Evolutionary conservation across 176 grass and related monocot genomes (phyloP).

Genomic region (Triticum urartu): DNA sequence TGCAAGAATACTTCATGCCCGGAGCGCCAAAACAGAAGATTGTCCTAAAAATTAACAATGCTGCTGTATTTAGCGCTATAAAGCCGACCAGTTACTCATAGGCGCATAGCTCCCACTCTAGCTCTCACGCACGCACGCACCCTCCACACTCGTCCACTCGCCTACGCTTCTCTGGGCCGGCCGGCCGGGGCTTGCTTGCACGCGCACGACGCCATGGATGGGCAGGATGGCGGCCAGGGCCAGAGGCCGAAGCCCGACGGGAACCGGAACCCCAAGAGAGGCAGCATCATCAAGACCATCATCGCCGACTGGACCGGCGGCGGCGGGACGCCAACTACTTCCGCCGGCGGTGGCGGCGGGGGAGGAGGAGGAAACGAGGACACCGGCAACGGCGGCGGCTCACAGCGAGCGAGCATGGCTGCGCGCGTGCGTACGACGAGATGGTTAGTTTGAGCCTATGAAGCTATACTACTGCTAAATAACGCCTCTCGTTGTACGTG

Average conservation of each 20-base stretch:
- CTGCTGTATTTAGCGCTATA: not conserved
- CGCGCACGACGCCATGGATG: slow-evolving; percentile 30
- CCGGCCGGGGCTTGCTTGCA: not conserved
- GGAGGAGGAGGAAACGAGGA: not conserved
- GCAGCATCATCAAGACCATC: slow-evolving; percentile 27
- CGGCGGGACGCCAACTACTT: not conserved
- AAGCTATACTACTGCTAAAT: not conserved
- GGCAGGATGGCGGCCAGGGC: not conserved
- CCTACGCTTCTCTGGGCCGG: not conserved
- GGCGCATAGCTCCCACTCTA: not conserved
- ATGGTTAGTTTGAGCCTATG: not conserved
- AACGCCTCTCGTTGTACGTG: not conserved
- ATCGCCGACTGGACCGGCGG: not conserved
- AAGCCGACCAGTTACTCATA: not conserved
- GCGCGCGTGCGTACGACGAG: not conserved
- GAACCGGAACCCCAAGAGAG: slow-evolving; percentile 28
- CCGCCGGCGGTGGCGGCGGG: not conserved
- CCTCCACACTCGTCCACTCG: not conserved
- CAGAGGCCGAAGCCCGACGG: slow-evolving; percentile 18
- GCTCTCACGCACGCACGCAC: not conserved
- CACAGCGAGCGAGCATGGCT: not conserved
- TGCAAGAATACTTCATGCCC: not conserved
- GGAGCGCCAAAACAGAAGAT: not conserved
- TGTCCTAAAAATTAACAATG: not conserved
- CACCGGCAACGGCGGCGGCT: not conserved